Conservation (phyloP, 768 basidiomycete species). For the Hericium coralloides region DNA sequence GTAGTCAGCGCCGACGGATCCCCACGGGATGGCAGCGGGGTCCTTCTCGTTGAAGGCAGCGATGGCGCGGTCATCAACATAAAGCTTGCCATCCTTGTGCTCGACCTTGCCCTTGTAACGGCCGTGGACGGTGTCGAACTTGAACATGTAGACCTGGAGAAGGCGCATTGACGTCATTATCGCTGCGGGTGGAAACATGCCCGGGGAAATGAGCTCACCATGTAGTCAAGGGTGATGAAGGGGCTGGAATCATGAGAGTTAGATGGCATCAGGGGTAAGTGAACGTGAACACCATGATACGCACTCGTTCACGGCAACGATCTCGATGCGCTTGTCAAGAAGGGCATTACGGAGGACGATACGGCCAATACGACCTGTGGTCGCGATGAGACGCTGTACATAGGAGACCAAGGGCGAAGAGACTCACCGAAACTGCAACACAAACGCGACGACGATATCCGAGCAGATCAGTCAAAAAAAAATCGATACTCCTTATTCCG, state of each 20-base stretch:
- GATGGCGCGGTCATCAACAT: slow-evolving; percentile 73
- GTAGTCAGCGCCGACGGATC: slow-evolving; percentile 75
- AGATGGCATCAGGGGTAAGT: background rate
- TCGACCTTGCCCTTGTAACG: slow-evolving; percentile 82
- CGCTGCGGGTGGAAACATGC: background rate
- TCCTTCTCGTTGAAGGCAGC: slow-evolving; percentile 79
- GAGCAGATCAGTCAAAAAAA: slow-evolving; percentile 3
- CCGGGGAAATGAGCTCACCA: slow-evolving; percentile 46
- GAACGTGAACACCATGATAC: slow-evolving; percentile 20
- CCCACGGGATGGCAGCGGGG: slow-evolving; percentile 81
- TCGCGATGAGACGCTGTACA: background rate
- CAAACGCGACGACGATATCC: slow-evolving; percentile 8
- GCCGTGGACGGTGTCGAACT: slow-evolving; percentile 90
- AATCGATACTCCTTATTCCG: background rate
- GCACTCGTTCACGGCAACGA: slow-evolving; percentile 93
- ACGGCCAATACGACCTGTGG: slow-evolving; percentile 96
- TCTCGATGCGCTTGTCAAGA: slow-evolving; percentile 60
- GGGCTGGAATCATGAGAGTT: slow-evolving; percentile 45
- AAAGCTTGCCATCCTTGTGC: slow-evolving; percentile 82
- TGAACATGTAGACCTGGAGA: slow-evolving; percentile 92
- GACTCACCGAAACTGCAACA: slow-evolving; percentile 57
- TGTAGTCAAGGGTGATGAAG: slow-evolving; percentile 95
- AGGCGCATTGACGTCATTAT: background rate
- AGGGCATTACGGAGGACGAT: slow-evolving; percentile 96
- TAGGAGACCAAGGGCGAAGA: background rate